These are phyloP conservation scores for Gamarada debralockiae DNA, from an alignment of 495 filamentous ascomycete species.

Conservation along the genomic window DNA sequence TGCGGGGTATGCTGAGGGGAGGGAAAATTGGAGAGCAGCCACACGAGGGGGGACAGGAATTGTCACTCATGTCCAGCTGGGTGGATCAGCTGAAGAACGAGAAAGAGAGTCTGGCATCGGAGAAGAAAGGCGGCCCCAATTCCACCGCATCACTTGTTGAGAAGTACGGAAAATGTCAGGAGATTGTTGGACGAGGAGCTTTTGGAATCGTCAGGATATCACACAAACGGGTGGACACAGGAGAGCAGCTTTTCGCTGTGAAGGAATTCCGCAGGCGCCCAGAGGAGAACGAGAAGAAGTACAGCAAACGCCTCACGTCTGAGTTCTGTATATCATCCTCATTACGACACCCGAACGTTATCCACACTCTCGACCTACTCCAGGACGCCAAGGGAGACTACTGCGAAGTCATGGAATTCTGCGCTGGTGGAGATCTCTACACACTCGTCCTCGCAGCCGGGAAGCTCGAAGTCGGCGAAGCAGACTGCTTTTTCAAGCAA, in stretches of 20 bases:
- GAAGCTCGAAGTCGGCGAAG: slow-evolving; percentile 88
- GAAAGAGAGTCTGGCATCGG: slow-evolving; percentile 66
- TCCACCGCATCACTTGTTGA: slow-evolving; percentile 81
- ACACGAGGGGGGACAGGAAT: slow-evolving; percentile 68
- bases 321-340: slow-evolving; percentile 99
- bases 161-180: slow-evolving; percentile 99
- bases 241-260: slow-evolving; percentile 92
- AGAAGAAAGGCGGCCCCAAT: slow-evolving; percentile 75
- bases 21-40: slow-evolving; percentile 68
- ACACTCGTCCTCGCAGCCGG: slow-evolving; percentile 88
- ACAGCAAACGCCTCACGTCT: slow-evolving; percentile 95
- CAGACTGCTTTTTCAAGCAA: slow-evolving; percentile 99
- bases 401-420: slow-evolving; percentile 99
- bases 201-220: slow-evolving; percentile 98
- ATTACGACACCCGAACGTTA: slow-evolving; percentile 94
- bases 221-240: slow-evolving; percentile 88
- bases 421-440: slow-evolving; percentile 94
- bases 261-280: slow-evolving; percentile 96
- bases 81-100: slow-evolving; percentile 87
- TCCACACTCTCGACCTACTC: slow-evolving; percentile 93
- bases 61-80: slow-evolving; percentile 93
- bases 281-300: slow-evolving; percentile 91
- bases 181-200: slow-evolving; percentile 94
- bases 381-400: slow-evolving; percentile 97
- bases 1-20: slow-evolving; percentile 73